A percentile compares a stretch with the other conserved stretches of the same genome.
phyloP scores from a whole-genome alignment of 2,329 filamentous ascomycete species.

The Fusarium cyanostomum region DNA sequence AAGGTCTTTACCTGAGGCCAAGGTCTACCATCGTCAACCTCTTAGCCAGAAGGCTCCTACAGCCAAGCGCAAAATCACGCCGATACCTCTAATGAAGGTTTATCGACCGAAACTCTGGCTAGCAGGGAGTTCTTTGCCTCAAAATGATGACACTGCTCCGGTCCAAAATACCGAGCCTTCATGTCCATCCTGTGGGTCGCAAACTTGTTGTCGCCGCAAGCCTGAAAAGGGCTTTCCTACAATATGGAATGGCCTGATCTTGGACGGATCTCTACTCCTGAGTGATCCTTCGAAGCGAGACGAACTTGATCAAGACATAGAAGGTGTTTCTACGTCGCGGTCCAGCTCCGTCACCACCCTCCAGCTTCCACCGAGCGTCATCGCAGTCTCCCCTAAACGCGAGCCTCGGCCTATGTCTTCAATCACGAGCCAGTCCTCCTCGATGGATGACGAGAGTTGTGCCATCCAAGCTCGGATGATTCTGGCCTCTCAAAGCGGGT shows the following conservation, averaged over 20 bases:
- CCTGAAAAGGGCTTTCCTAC: slow-evolving; percentile 10
- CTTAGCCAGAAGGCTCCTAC: neutral
- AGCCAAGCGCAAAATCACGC: neutral
- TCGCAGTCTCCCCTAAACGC: neutral
- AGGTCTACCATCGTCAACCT: neutral
- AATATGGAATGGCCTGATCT: slow-evolving; percentile 20
- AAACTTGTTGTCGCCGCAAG: neutral
- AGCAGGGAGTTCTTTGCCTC: neutral
- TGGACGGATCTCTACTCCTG: slow-evolving; percentile 9
- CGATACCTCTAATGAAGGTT: slow-evolving; percentile 12
- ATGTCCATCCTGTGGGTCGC: neutral
- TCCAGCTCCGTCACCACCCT: slow-evolving; percentile 14
- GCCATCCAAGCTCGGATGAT: too few species aligned
- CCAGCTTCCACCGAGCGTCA: slow-evolving; percentile 2
- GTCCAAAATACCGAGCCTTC: neutral
- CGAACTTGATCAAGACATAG: neutral
- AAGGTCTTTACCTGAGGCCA: neutral
- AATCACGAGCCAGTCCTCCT: neutral
- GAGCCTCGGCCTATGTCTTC: neutral
- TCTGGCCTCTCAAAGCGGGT: neutral
- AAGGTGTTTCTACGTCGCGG: neutral
- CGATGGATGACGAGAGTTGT: neutral
- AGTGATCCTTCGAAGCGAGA: neutral
- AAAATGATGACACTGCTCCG: neutral
- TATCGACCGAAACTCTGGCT: slow-evolving; percentile 25